Base-by-base conservation (phyloP, 805 yeast species). In the Metschnikowia rubicola region DNA sequence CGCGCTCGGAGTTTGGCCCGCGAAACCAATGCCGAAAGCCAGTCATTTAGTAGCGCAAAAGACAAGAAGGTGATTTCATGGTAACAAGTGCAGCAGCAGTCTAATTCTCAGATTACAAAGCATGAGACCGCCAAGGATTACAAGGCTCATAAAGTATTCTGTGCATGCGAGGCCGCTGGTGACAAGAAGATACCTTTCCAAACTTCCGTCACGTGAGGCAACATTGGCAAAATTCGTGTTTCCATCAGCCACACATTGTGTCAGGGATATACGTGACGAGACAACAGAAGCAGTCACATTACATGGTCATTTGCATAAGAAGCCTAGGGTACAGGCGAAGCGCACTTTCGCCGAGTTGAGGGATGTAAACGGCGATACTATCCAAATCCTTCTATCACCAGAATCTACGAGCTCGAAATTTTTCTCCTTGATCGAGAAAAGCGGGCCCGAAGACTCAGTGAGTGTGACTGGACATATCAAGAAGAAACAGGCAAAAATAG, bases 301-400 rank as follows among this genome's bases (percentile, higher is more conserved):
- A 8, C 80, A 88, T 52, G 98, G 99, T 0, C 94, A 97, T 89
- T 77, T 92, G 13, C 81, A 88, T 58, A 72, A 78, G 19, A 83
- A 84, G 53, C 94, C 96, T 0, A 75, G 84, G 44, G 80, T 81
- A 44, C 69, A 87, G 44, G 83, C 92, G 3, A 81, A 80, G 43
- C 69, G 88, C 41, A 74, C 80, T 1, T 92, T 94, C 70, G 94
- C 86, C 2, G 79, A 77, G 28, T 66, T 92, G 11, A 73, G 98
- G 52, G 98, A 91, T 61, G 60, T 71, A 30, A 70, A 79, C 36
- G 97, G 97, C 0, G 79, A 83, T 39, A 53, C 66, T 8, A 73
- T 83, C 8, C 97, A 91, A 58, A 37, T 73, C 5, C 49, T 64
- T 10, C 48, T 69, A 49, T 55, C 58, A 6, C 73, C 73, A 52